Base-by-base conservation (phyloP, 208 protist species). In the Acanthamoeba culbertsoni region DNA sequence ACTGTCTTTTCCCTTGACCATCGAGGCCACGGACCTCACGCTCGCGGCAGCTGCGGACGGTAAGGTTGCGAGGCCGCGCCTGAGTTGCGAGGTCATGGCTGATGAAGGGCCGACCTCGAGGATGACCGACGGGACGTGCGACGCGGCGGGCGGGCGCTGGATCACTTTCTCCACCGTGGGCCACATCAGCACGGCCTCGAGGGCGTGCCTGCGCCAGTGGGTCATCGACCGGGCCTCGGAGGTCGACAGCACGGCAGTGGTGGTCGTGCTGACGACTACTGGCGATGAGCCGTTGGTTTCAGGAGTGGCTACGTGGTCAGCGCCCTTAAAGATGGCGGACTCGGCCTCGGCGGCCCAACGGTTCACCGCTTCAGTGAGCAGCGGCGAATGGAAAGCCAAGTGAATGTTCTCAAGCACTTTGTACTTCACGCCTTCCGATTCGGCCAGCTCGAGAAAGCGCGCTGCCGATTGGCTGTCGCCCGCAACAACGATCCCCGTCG, bases 1-100 rank as follows among this genome's bases (percentile, higher is more conserved):
- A 48, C 82, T 89, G 82, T 89, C 82, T 31, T 63, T 89, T 18
- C 28, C 82, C 40, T 63, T 89, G 42, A 89, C 51, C n/a, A 89
- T 12, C 55, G 82, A 89, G 28, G 26, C 8, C 28, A 23, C 63
- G 31, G 53, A 20, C 53, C 4, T 18, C 77, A 5, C 82, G 8
- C 5, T 5, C 2, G 12, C 12, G 45, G 14, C 28, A 16, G 77
- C 33, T 10, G 35, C 5, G 14, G 71, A 40, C 14, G 43, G 10
- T 16, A 88, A 37, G 6, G 82, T 65, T 6, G 82, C 46, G 6
- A 89, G 51, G 4, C 26, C 82, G 31, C 82, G 46, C 20, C 82
- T 12, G 12, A 89, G 23, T 28, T 68, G 55, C 55, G 82, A 89
- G 1, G 82, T 89, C 46, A 89, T 26, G 16, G 63, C 45, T 12